Percentiles rank a stretch among this genome's conserved stretches.
phyloP scores from a whole-genome alignment of 805 yeast genomes.

The Monosporozyma solicola region DNA sequence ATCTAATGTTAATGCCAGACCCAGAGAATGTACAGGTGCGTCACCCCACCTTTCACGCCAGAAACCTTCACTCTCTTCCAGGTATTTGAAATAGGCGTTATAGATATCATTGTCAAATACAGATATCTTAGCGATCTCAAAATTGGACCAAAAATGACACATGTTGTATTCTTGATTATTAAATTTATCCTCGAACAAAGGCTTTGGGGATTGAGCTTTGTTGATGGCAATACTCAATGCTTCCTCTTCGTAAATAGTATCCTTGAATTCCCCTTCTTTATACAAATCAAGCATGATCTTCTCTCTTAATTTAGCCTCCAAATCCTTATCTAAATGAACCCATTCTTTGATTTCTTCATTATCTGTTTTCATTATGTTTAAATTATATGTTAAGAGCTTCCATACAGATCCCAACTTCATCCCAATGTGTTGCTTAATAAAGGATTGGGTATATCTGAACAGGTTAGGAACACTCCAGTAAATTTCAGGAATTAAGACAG shows the following conservation, averaged over 20 bases:
- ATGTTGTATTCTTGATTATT: constrained; percentile 62
- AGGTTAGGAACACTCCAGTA: constrained; percentile 75
- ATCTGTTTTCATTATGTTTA: constrained; percentile 30
- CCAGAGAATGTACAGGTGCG: constrained; percentile 89
- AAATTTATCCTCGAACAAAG: constrained; percentile 44
- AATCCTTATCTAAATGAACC: constrained; percentile 2
- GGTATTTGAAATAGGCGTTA: constrained; percentile 52
- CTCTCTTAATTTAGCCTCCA: constrained; percentile 1
- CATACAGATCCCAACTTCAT: constrained; percentile 53
- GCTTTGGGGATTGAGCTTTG: constrained; percentile 28
- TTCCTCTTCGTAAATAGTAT: constrained; percentile 38
- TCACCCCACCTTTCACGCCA: constrained; percentile 96
- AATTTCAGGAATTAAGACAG: constrained; percentile 68
- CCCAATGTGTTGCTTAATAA: constrained; percentile 43
- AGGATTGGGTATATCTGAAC: constrained; percentile 63
- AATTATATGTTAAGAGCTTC: constrained; percentile 49
- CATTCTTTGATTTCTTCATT: constrained; percentile 17
- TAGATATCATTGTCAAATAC: constrained; percentile 61
- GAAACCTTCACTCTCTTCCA: constrained; percentile 75
- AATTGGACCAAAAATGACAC: constrained; percentile 90
- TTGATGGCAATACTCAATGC: constrained; percentile 27
- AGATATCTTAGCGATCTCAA: constrained; percentile 81
- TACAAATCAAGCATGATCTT: constrained; percentile 2
- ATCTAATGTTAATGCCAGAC: constrained; percentile 66
- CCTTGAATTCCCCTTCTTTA: constrained; percentile 29